phyloP scores from a whole-genome alignment of 2,329 filamentous ascomycete species.

The Pseudogymnoascus sp. region DNA sequence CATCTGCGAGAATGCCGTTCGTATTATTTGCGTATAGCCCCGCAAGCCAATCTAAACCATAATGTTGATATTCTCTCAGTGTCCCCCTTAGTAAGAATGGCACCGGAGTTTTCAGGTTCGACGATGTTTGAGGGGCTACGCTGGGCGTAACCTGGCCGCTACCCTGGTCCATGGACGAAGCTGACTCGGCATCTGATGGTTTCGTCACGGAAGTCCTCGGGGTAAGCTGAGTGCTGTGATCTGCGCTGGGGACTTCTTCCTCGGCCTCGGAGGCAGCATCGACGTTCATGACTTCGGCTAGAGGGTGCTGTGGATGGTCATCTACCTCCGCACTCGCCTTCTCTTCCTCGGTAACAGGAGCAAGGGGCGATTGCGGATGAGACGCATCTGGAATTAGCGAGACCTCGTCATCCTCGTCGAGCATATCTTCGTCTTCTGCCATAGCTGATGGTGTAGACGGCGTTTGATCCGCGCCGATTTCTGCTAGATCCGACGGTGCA shows the following conservation, averaged over 20 bases:
- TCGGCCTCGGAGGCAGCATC: neutral
- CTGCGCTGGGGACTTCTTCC: slow-evolving; percentile 23
- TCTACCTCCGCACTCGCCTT: neutral
- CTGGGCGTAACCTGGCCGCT: slow-evolving; percentile 29
- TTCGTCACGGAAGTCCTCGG: slow-evolving; percentile 31
- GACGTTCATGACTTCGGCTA: slow-evolving; percentile 11
- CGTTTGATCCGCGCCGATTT: slow-evolving; percentile 27
- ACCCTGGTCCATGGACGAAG: slow-evolving; percentile 29
- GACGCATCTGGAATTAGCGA: slow-evolving; percentile 24
- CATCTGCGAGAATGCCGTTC: slow-evolving; percentile 93
- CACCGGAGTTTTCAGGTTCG: slow-evolving; percentile 57
- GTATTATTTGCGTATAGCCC: slow-evolving; percentile 86
- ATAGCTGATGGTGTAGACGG: neutral
- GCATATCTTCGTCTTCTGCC: slow-evolving; percentile 13
- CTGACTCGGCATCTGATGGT: slow-evolving; percentile 28
- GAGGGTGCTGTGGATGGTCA: neutral
- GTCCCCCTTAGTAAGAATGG: slow-evolving; percentile 81
- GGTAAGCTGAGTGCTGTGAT: slow-evolving; percentile 31
- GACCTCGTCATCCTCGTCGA: slow-evolving; percentile 26
- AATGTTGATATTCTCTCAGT: slow-evolving; percentile 91
- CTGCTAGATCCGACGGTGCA: slow-evolving; percentile 26
- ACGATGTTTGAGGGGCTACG: slow-evolving; percentile 33
- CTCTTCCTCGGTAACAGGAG: neutral
- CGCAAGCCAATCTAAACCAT: slow-evolving; percentile 94
- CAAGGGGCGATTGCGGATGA: slow-evolving; percentile 13